Evolutionary conservation across 108 stramenopile species (phyloP), one percentile per base, ranked within the genome.

Genomic region (Aurantiochytrium sp.): DNA sequence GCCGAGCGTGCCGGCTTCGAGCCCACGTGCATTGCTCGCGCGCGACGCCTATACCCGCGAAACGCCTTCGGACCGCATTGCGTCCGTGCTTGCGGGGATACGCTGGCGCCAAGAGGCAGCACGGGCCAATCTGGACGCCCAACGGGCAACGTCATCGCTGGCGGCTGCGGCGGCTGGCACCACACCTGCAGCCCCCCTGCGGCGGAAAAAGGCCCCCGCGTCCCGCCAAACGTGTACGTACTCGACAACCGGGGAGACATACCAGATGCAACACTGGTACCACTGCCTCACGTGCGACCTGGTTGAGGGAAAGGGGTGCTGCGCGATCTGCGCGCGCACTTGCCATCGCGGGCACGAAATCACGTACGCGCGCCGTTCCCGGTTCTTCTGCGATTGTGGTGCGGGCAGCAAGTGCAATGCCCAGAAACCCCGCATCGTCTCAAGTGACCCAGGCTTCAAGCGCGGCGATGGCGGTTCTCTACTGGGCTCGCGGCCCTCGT

Each of bases 241-340:
- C 42, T 48, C 87, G 4, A 42, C 45, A 12, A 90, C 87, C 50
- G 89, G 68, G 12, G 87, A 21, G 52, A 59, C 52, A 87, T 90
- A 87, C 69, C 68, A 89, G 50, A 39, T 87, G n/a, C 90, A 90
- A 73, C 90, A 90, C 88, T 90, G 90, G 90, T 90, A 90, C 89
- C 89, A 90, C 68, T 90, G 90, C 87, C 68, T 89, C 52, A 90
- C 90, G 37, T 90, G 90, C 30, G 87, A 85, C 34, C 53, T 90
- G 31, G 90, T 90, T 19, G 24, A 52, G 22, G 90, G 88, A 6
- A 89, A 89, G 42, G 90, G 90, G n/a, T 90, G 90, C 65, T 90
- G 90, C 48, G 68, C 85, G 31, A 69, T 90, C n/a, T 90, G 90
- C 53, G 89, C 42, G 52, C 55, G 89, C 5, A 48, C 88, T 24